These are phyloP conservation scores for Aureobasidium subglaciale DNA, from an alignment of 2,329 filamentous ascomycete genomes.

Conservation along the genomic window DNA sequence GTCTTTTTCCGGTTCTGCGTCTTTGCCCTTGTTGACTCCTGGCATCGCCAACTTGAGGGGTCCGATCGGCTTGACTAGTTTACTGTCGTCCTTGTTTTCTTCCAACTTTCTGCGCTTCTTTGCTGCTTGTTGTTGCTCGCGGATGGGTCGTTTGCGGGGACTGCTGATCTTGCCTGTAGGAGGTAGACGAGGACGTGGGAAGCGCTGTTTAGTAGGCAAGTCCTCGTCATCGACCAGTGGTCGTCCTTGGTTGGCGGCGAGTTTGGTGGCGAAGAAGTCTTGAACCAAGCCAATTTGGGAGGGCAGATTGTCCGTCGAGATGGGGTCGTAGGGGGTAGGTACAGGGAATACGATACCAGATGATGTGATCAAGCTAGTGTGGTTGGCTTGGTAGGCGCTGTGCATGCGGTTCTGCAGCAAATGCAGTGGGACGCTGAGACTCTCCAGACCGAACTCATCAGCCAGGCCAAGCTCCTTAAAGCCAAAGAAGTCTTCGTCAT, in stretches of 20 bases:
- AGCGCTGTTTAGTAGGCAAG: slow-evolving; percentile 81
- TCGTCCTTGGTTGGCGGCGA: slow-evolving; percentile 75
- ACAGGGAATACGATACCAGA: slow-evolving; percentile 58
- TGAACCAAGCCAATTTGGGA: slow-evolving; percentile 80
- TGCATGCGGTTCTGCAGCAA: slow-evolving; percentile 86
- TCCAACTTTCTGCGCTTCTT: slow-evolving; percentile 77
- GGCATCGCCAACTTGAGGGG: slow-evolving; percentile 42
- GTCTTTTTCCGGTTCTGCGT: slow-evolving; percentile 58
- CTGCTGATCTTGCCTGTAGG: slow-evolving; percentile 81
- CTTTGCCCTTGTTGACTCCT: slow-evolving; percentile 35
- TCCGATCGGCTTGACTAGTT: slow-evolving; percentile 43
- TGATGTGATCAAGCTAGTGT: slow-evolving; percentile 53
- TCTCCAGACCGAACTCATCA: slow-evolving; percentile 79
- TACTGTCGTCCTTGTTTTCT: slow-evolving; percentile 30
- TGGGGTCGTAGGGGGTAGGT: slow-evolving; percentile 63
- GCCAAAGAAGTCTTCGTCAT: slow-evolving; percentile 97
- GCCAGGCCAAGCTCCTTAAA: slow-evolving; percentile 93
- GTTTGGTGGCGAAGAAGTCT: slow-evolving; percentile 83
- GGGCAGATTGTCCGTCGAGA: slow-evolving; percentile 71
- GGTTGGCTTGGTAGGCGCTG: slow-evolving; percentile 74
- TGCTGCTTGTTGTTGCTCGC: slow-evolving; percentile 73
- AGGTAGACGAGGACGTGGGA: slow-evolving; percentile 53
- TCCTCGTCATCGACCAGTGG: slow-evolving; percentile 91
- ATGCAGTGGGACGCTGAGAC: slow-evolving; percentile 86
- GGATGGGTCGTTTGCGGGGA: slow-evolving; percentile 72